A percentile compares a stretch with the other conserved stretches of the same genome.
Evolutionary conservation across 257 asterid genomes (phyloP).

Genomic region (Primulina eburnea): DNA sequence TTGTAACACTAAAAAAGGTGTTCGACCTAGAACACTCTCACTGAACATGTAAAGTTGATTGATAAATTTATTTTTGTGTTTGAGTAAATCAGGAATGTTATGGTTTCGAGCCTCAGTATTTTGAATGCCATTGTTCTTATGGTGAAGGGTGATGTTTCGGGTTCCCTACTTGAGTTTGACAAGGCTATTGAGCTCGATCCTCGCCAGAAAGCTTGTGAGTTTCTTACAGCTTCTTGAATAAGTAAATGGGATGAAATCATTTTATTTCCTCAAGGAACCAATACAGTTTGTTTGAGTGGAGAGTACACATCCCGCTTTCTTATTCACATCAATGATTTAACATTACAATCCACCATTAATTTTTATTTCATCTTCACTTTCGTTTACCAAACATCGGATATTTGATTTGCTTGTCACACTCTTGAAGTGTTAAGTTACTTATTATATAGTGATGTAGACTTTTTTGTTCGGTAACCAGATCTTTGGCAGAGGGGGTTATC

Average conservation of each 20-base stretch:
- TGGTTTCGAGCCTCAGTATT: neutral
- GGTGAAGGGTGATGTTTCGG: slow-evolving; percentile 78
- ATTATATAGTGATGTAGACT: slow-evolving; percentile 32
- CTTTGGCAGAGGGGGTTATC: slow-evolving; percentile 97
- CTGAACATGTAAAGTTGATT: neutral
- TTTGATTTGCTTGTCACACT: neutral
- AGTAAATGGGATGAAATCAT: slow-evolving; percentile 1
- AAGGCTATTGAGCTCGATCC: slow-evolving; percentile 82
- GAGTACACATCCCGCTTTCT: neutral
- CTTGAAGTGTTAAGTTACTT: neutral
- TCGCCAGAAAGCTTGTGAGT: slow-evolving; percentile 78
- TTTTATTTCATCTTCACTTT: neutral
- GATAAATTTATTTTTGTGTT: slow-evolving; percentile 13
- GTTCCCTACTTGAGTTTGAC: slow-evolving; percentile 81
- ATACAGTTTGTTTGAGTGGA: neutral
- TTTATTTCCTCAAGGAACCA: neutral
- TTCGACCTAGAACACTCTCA: neutral
- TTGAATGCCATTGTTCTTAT: neutral
- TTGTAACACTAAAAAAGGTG: neutral
- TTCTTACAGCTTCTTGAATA: slow-evolving; percentile 13
- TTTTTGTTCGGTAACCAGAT: slow-evolving; percentile 62
- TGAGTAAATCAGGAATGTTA: neutral
- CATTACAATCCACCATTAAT: neutral
- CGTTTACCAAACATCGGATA: neutral
- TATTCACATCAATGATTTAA: neutral